A percentile compares a stretch with the other conserved stretches of the same genome.
These are phyloP conservation scores for Gossypium herbaceum DNA, from an alignment of 345 rosid genomes.

Conservation along the genomic window DNA sequence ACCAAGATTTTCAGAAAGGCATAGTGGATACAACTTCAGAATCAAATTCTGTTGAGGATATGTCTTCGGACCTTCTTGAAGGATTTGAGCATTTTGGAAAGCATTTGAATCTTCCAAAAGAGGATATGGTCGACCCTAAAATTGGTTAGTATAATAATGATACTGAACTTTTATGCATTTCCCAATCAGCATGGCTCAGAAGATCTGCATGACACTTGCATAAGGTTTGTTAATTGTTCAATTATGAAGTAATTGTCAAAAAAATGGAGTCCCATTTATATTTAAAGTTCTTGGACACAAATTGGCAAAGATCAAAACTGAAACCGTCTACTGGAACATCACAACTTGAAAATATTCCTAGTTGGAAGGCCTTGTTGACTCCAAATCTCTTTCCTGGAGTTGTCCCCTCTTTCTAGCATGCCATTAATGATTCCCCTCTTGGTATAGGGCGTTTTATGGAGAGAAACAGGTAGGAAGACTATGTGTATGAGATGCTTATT, in stretches of 20 bases:
- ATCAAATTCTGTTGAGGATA: conserved; percentile 40
- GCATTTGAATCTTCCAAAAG: neutral
- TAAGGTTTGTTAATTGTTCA: neutral
- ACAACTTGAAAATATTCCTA: neutral
- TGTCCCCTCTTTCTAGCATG: neutral
- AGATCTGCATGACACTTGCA: neutral
- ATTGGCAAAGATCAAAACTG: neutral
- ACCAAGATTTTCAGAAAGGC: conserved; percentile 55
- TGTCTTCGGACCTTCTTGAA: conserved; percentile 20
- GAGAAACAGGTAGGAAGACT: neutral
- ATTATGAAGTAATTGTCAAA: neutral
- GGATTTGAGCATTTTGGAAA: neutral
- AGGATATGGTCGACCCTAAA: neutral
- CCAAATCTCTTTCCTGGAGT: neutral
- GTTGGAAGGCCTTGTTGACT: neutral
- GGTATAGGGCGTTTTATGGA: neutral
- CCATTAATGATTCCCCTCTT: neutral
- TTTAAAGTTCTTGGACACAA: neutral
- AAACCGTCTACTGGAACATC: no score
- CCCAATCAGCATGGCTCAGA: neutral
- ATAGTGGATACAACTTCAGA: conserved; percentile 39
- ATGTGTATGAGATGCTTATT: neutral
- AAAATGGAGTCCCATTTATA: neutral
- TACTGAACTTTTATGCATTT: neutral
- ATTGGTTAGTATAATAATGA: neutral